A percentile compares a stretch with the other conserved stretches of the same genome.
phyloP scores from a whole-genome alignment of 1,284 basidiomycete genomes.

The Microbotryomycetes sp. region DNA sequence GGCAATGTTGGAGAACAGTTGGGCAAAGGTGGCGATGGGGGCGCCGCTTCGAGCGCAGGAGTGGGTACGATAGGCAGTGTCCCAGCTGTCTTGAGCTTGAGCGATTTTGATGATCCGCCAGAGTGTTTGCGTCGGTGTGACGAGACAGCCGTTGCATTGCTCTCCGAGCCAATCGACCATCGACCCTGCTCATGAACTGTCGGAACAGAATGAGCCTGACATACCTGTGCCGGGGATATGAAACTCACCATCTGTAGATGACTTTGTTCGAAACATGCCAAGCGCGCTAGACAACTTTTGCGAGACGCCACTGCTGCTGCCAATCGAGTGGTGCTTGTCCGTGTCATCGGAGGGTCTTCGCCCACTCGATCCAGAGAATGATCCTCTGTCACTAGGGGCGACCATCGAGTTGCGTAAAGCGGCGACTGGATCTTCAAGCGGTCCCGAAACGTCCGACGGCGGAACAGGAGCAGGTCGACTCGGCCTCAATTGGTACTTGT shows the following conservation, averaged over 20 bases:
- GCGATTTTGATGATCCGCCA: not conserved
- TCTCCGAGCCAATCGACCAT: not conserved
- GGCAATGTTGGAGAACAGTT: not conserved
- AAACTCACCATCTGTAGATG: not conserved
- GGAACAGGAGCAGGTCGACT: not conserved
- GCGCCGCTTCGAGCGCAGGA: no score
- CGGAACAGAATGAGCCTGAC: not conserved
- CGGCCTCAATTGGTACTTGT: not conserved
- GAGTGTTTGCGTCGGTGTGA: not conserved
- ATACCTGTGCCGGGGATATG: not conserved
- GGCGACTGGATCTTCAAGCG: not conserved
- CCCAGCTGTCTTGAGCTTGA: not conserved
- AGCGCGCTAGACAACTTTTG: not conserved
- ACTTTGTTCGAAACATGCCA: not conserved
- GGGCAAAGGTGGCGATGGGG: not conserved
- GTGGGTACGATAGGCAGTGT: no score
- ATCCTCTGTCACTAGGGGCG: not conserved
- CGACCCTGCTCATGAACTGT: not conserved
- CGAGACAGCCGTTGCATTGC: not conserved
- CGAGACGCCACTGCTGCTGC: not conserved
- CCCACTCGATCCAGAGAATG: not conserved
- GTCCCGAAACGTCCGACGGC: not conserved
- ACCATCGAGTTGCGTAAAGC: not conserved
- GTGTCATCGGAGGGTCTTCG: not conserved
- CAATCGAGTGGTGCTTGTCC: not conserved